phyloP scores from a whole-genome alignment of 129 eudicot genomes.

The Logfia minima region DNA sequence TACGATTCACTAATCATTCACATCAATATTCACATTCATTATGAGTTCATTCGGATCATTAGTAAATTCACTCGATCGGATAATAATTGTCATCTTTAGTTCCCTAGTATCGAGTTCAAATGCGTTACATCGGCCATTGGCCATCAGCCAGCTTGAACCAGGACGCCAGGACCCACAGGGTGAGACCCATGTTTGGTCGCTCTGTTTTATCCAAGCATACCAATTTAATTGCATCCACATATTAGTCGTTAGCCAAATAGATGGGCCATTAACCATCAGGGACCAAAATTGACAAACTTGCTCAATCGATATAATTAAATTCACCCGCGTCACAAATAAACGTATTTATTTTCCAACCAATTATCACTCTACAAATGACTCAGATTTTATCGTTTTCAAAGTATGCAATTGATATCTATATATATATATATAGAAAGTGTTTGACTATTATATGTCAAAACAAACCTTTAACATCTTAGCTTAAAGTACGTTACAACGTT shows the following conservation, averaged over 20 bases:
- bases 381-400: background rate
- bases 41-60: too few relatives aligned
- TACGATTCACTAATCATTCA: too few relatives aligned
- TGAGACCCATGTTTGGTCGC: background rate
- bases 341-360: background rate
- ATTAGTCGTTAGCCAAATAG: conserved; percentile 12
- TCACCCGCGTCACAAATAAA: conserved; percentile 21
- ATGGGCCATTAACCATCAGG: conserved; percentile 15
- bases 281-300: conserved; percentile 23
- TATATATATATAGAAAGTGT: too few relatives aligned
- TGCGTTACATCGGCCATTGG: background rate
- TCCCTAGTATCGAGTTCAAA: background rate
- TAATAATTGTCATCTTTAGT: too few relatives aligned
- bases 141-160: conserved; percentile 17
- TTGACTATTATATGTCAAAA: too few relatives aligned
- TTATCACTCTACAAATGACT: background rate
- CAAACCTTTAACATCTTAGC: too few relatives aligned
- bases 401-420: too few relatives aligned
- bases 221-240: conserved; percentile 22
- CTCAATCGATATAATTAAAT: background rate
- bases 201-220: conserved; percentile 13
- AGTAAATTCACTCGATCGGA: too few relatives aligned
- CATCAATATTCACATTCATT: too few relatives aligned
- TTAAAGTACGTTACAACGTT: too few relatives aligned
- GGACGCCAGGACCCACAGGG: conserved; percentile 15